Conservation (phyloP, 257 asterid genomes). For the Avicennia marina region DNA sequence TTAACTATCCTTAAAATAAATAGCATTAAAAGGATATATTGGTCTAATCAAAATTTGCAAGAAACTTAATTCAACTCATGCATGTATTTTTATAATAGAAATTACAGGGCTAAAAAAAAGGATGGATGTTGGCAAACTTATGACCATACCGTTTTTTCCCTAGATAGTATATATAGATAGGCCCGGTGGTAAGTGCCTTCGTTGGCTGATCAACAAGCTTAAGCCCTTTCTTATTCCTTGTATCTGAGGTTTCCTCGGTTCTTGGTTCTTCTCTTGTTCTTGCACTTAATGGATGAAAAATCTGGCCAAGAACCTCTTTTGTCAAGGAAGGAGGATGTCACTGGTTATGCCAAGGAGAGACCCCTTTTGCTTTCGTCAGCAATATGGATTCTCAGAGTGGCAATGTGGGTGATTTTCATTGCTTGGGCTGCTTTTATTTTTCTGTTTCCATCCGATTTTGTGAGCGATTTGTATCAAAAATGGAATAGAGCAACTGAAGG, state of each 20-base stretch:
- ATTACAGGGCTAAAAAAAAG: too few relatives aligned
- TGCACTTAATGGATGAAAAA: conserved; percentile 46
- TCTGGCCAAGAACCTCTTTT: conserved; percentile 47
- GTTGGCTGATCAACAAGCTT: background rate
- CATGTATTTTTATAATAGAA: too few relatives aligned
- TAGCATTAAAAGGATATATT: too few relatives aligned
- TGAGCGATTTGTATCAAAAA: background rate
- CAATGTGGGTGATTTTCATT: conserved; percentile 56
- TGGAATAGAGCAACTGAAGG: conserved; percentile 22
- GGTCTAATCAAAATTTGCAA: too few relatives aligned
- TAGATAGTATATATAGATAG: too few relatives aligned
- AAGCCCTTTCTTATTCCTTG: background rate
- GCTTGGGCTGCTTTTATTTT: conserved; percentile 56
- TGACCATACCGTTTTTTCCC: too few relatives aligned
- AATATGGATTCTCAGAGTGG: conserved; percentile 44
- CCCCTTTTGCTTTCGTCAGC: conserved; percentile 32
- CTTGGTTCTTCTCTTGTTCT: background rate
- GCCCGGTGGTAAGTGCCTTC: too few relatives aligned
- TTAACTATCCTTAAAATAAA: too few relatives aligned
- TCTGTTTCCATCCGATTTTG: conserved; percentile 36
- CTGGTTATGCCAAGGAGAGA: conserved; percentile 19
- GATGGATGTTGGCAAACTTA: too few relatives aligned
- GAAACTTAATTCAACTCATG: too few relatives aligned
- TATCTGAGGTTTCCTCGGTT: background rate
- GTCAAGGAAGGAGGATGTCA: conserved; percentile 24